Base-by-base conservation (phyloP, 2,329 filamentous ascomycete species). In the Neophaeococcomyces aloes region DNA sequence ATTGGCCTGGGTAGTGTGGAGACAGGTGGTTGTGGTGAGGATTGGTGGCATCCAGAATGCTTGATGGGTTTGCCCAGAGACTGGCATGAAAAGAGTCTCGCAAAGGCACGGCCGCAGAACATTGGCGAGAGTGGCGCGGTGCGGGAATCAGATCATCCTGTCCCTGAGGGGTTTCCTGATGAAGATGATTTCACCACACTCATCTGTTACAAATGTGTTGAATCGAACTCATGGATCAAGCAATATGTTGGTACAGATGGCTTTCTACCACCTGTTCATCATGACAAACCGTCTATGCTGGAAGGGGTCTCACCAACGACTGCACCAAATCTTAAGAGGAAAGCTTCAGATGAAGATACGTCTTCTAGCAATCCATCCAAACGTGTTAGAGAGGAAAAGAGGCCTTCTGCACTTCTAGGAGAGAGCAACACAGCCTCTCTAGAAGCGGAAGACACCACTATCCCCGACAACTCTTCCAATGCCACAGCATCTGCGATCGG, bases 31-130 rank as follows among this genome's bases (percentile, higher is more conserved):
- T 96, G 89, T 63, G 89, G 89, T 10, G 89, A 96, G 65, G 89
- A 96, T 59, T 96, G 89, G 89, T 96, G 86, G 74, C 89, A 96
- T 65, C 86, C 89, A 0, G 87, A 91, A 49, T 96, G 89, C 59
- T 68, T 96, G 6, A 78, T 94, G 38, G 88, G 88, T 4, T 66
- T 93, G 53, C 79, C 81, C 1, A 76, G 86, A 8, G 74, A 78
- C 47, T 88, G 83, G 78, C 78, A 71, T 51, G 78, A 81, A 57
- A 71, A 61, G 35, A 30, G 38, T 23, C 29, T 41, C 4, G 55
- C 50, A 11, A 47, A 45, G 56, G 17, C 52, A 13, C 63, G 62
- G 34, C 55, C 60, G 43, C 56, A 68, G 63, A 45, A 46, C 29
- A 51, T 53, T 8, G 45, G 7, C 46, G 62, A 62, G 1, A 63